Evolutionary conservation across 108 stramenopile species (phyloP), one percentile per base, ranked within the genome.

Genomic region (Skeletonema menzelii): DNA sequence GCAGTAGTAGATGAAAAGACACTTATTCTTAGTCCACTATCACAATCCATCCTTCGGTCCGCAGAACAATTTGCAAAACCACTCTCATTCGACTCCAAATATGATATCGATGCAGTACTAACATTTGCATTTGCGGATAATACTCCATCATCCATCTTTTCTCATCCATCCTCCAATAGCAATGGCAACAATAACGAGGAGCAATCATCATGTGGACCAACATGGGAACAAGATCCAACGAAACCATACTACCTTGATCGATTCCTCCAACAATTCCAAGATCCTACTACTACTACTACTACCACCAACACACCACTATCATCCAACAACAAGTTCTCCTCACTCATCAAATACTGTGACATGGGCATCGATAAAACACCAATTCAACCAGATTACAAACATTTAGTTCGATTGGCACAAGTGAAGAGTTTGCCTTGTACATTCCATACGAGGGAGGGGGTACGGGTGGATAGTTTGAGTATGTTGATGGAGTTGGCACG

Each of bases 391-490:
- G 94, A 95, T 86, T 88, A 91, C 53, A 56, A 79, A 5, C 27
- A 70, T 4, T 69, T 95, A 11, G 85, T 95, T 10, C 75, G 72
- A 17, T 71, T 88, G 5, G 73, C 83, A 8, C 12, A 38, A 0
- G 26, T 22, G 2, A 22, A 27, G 10, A 68, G 74, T 8, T 59
- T 91, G 44, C 92, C 95, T 0, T 96, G 95, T 59, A 88, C 81
- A 34, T 93, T 91, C 62, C 89, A 89, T 66, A 90, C 88, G 7
- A 68, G 95, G 56, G 92, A 93, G 75, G 92, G 92, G n/a, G 65
- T 87, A 24, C 73, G 94, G 6, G 65, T 95, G 24, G 83, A 79
- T 13, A 60, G 79, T 22, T 60, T 89, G 55, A 42, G 68, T 8
- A 69, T 83, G 56, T 40, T 92, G 5, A 65, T 24, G 57, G 80